phyloP scores from a whole-genome alignment of 345 rosid species.

The Melastoma malabathricum region DNA sequence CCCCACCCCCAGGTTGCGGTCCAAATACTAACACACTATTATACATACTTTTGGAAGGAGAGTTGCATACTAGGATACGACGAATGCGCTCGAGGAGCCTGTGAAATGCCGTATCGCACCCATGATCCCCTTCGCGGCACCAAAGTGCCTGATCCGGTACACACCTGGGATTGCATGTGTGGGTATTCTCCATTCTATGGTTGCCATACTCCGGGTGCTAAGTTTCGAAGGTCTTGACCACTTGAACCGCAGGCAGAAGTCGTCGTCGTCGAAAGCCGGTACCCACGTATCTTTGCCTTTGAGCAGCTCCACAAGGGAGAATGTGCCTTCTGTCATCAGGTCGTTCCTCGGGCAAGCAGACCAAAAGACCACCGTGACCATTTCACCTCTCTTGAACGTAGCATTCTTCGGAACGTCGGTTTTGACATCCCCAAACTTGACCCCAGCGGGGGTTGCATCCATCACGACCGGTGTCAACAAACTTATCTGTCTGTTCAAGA shows the following conservation, averaged over 20 bases:
- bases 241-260: slow-evolving; percentile 72
- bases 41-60: too few species aligned
- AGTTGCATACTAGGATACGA: slow-evolving; percentile 20
- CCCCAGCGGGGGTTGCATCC: slow-evolving; percentile 63
- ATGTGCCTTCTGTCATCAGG: slow-evolving; percentile 87
- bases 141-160: slow-evolving; percentile 67
- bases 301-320: slow-evolving; percentile 68
- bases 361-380: slow-evolving; percentile 66
- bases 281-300: slow-evolving; percentile 60
- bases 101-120: slow-evolving; percentile 50
- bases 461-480: slow-evolving; percentile 74
- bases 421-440: slow-evolving; percentile 66
- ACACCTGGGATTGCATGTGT: slow-evolving; percentile 55
- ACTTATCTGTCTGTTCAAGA: slow-evolving; percentile 63
- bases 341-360: slow-evolving; percentile 97
- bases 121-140: slow-evolving; percentile 44
- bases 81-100: slow-evolving; percentile 68
- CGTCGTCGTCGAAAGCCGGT: slow-evolving; percentile 84
- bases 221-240: slow-evolving; percentile 63
- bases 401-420: slow-evolving; percentile 63
- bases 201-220: slow-evolving; percentile 58
- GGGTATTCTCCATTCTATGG: slow-evolving; percentile 80
- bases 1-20: too few species aligned
- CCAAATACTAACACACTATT: too few species aligned
- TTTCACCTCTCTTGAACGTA: slow-evolving; percentile 58